Percentiles rank a stretch among this genome's conserved stretches.
Evolutionary conservation across 2,329 filamentous ascomycete species (phyloP).

Genomic region (Thelonectria blattea): DNA sequence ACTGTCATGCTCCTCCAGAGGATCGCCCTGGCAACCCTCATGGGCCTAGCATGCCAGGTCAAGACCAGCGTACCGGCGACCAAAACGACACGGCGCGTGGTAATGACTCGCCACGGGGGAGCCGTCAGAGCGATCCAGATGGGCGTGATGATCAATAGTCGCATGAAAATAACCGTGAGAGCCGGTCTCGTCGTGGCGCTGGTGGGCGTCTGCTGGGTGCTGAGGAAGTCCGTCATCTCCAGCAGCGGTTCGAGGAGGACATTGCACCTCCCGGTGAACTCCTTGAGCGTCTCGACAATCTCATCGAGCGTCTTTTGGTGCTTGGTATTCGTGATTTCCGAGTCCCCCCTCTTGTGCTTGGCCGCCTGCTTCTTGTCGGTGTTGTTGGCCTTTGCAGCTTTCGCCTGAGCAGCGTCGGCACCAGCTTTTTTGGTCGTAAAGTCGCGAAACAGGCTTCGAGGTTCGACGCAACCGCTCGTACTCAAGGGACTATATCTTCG

Average conservation of each 20-base stretch:
- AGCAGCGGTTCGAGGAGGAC: constrained; percentile 88
- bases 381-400: constrained; percentile 30
- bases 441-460: constrained; percentile 45
- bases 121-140: constrained; percentile 85
- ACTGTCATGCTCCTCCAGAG: constrained; percentile 87
- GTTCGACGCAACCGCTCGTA: constrained; percentile 75
- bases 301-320: constrained; percentile 96
- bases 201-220: constrained; percentile 86
- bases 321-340: constrained; percentile 69
- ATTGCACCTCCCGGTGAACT: constrained; percentile 91
- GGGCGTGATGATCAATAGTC: constrained; percentile 86
- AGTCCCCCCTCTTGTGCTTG: constrained; percentile 53
- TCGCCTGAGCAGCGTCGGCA: constrained; percentile 33
- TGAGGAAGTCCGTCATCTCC: constrained; percentile 89
- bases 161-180: constrained; percentile 85
- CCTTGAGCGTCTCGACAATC: constrained; percentile 91
- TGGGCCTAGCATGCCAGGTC: constrained; percentile 90
- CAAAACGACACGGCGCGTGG: constrained; percentile 83
- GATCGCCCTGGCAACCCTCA: constrained; percentile 82
- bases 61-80: constrained; percentile 84
- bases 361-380: constrained; percentile 35
- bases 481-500: constrained; percentile 88
- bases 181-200: constrained; percentile 90
- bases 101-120: constrained; percentile 83
- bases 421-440: constrained; percentile 24